Base-by-base conservation (phyloP, 106 monocot species). In the Gastrodia elata region DNA sequence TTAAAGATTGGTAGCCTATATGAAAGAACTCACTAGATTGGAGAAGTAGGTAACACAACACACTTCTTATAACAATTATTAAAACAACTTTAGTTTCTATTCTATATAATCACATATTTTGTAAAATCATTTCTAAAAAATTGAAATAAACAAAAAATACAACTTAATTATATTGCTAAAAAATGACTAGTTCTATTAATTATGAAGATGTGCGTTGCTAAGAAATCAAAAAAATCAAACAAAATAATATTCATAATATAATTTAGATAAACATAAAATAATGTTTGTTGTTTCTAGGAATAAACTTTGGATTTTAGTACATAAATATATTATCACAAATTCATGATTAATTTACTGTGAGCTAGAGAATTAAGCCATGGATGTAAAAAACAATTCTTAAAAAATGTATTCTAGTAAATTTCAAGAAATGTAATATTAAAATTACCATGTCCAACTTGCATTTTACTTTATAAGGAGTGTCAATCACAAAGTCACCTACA, bases 381-480 rank as follows among this genome's bases (percentile, higher is more conserved):
- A 18, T 36, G 67, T 11, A 61, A 32, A 14, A 67, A 67, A 37
- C 15, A 67, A 67, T 32, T 67, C 30, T 34, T 20, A 67, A 20
- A 38, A 65, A 65, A 67, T 36, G 34, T 11, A 67, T 67, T 38
- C 26, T 26, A 1, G 14, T 1, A 26, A 69, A 26, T 9, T 39
- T 65, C 39, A 65, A 72, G 36, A 77, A 49, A 74, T 41, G 48
- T 25, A 24, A 22, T 78, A 14, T n/a, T 43, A 40, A 32, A 67
- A 79, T 81, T 85, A 95, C 92, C 95, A 95, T 89, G 64, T 89
- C 95, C 49, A 96, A 81, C 83, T 96, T 96, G 79, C 73, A 78
- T 76, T 96, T 92, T 79, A 96, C 77, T 80, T 96, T 96, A 49
- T 56, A 82, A 76, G 92, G 87, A 14, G 92, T 90, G 78, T 92